Evolutionary conservation across 345 rosid genomes (phyloP), one percentile per base, ranked within the genome.

Genomic region (Aquilaria malaccensis): DNA sequence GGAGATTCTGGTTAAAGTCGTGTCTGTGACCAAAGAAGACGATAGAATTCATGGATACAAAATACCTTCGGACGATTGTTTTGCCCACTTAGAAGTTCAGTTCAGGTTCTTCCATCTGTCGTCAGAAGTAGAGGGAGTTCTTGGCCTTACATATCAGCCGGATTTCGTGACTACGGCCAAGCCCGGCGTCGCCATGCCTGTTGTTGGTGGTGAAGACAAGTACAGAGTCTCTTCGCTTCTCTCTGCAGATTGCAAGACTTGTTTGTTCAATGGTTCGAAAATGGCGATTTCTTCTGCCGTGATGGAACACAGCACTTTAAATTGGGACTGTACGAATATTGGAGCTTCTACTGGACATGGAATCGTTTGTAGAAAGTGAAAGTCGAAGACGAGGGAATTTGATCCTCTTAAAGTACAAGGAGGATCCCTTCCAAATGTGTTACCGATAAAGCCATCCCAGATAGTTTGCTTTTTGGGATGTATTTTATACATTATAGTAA

Each of bases 1-100:
- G 0, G 89, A 83, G 75, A 80, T 86, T 48, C 74, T 74, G 56
- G 71, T 89, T 64, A 85, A 75, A 62, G 92, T 76, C 1, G 84
- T 87, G 52, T 92, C 92, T 4, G 86, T 90, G 7, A 87, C 82
- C 0, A 76, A 82, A 67, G 88, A 89, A 79, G 95, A 86, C 48
- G 83, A 89, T 54, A 80, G 72, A 14, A 55, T 81, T 53, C 87
- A 80, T 47, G 80, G 66, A 65, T 87, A 83, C 70, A 83, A 79
- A 55, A 67, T 87, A 29, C 88, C 89, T 29, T 65, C 73, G 11
- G 31, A 81, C 15, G 79, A 87, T 57, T 83, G 88, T 58, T 83
- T 89, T 58, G 85, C 81, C 37, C 92, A 87, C 77, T 70, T 85
- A 51, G 86, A 87, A 52, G 81, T 80, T 14, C 88, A 87, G 7